phyloP scores from a whole-genome alignment of 257 asterid genomes.

The Penstemon eatonii region DNA sequence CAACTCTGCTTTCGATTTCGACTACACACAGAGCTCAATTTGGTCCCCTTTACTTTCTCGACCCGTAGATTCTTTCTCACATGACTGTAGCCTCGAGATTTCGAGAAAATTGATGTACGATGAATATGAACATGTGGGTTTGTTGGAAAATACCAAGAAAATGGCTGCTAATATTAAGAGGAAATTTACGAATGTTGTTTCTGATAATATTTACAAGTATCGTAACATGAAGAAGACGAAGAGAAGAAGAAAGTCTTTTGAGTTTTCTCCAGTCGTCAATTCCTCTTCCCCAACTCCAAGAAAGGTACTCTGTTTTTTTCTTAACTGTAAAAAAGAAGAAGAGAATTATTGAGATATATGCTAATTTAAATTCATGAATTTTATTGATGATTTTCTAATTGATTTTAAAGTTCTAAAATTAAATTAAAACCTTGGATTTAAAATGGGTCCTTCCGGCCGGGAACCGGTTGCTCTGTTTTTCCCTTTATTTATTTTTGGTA shows the following conservation, averaged over 20 bases:
- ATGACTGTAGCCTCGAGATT: slow-evolving; percentile 27
- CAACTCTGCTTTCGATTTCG: slow-evolving; percentile 79
- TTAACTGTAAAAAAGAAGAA: not conserved
- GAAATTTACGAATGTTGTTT: slow-evolving; percentile 43
- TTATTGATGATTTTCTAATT: not conserved
- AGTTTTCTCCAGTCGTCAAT: slow-evolving; percentile 37
- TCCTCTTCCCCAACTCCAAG: slow-evolving; percentile 43
- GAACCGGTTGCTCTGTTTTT: no score
- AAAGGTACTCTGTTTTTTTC: slow-evolving; percentile 43
- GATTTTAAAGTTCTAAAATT: no score
- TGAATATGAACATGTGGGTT: slow-evolving; percentile 29
- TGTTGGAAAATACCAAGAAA: slow-evolving; percentile 45
- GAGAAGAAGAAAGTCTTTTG: slow-evolving; percentile 36
- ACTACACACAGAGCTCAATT: slow-evolving; percentile 87
- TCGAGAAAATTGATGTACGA: slow-evolving; percentile 45
- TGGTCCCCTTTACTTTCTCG: slow-evolving; percentile 87
- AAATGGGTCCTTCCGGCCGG: no score
- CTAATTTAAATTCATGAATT: not conserved
- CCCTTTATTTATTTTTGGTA: no score
- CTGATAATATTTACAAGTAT: slow-evolving; percentile 39
- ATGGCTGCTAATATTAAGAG: slow-evolving; percentile 52
- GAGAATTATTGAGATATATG: not conserved
- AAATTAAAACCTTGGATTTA: no score
- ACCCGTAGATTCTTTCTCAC: slow-evolving; percentile 20
- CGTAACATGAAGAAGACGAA: slow-evolving; percentile 41